A percentile compares a stretch with the other conserved stretches of the same genome.
Evolutionary conservation across 139 green algal genomes (phyloP).

Genomic region (Auxenochlorella pyrenoidosa): DNA sequence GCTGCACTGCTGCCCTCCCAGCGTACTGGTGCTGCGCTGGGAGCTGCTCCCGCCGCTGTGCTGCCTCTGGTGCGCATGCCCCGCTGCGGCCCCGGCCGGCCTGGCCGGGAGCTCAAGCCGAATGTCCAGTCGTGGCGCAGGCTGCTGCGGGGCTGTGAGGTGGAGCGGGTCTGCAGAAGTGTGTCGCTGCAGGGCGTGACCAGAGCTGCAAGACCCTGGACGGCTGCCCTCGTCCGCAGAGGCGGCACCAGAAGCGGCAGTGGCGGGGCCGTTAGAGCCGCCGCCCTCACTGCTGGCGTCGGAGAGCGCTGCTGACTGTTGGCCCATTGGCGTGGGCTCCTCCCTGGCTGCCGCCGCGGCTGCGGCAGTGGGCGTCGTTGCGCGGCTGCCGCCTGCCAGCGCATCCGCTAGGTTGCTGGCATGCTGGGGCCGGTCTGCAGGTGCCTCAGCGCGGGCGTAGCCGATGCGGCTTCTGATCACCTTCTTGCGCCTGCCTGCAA

Average conservation of each 20-base stretch:
- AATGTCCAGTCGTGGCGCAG: slow-evolving; percentile 9
- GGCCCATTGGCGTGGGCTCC: too few relatives aligned
- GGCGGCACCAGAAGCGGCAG: too few relatives aligned
- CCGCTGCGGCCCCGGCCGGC: background rate
- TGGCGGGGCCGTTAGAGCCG: background rate
- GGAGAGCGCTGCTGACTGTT: background rate
- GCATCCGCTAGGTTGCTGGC: background rate
- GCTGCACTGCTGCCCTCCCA: background rate
- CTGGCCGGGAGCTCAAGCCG: background rate
- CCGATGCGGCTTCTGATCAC: slow-evolving; percentile 32
- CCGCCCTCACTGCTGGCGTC: slow-evolving; percentile 17
- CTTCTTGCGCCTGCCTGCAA: slow-evolving; percentile 25
- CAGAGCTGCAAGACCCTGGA: background rate
- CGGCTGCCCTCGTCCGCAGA: background rate
- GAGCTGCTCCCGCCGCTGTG: background rate
- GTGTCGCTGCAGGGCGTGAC: background rate
- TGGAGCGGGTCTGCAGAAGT: slow-evolving; percentile 2
- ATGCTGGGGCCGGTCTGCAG: background rate
- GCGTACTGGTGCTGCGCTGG: slow-evolving; percentile 6
- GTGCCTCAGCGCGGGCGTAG: background rate
- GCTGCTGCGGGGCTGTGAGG: slow-evolving; percentile 28
- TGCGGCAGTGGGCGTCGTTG: background rate
- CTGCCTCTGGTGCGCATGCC: background rate
- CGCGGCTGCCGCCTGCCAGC: background rate
- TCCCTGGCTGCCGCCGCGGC: background rate